These are phyloP conservation scores for Podila clonocystis DNA, from an alignment of 192 early-diverging fungal species.

Conservation along the genomic window DNA sequence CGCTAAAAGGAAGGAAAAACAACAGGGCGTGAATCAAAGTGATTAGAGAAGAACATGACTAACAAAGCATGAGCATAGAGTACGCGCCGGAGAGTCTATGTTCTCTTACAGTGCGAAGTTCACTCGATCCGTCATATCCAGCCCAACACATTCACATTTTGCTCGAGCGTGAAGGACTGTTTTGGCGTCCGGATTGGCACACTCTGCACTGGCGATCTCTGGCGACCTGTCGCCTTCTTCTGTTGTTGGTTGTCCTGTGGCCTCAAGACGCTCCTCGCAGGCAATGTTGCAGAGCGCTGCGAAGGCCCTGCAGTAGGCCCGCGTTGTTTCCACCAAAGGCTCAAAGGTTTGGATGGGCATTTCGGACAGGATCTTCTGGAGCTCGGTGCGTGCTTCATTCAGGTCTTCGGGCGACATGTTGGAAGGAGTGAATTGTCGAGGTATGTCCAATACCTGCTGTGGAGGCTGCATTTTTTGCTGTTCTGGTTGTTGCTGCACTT, in stretches of 20 bases:
- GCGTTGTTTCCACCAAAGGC: background rate
- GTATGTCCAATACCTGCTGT: background rate
- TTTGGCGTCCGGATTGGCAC: background rate
- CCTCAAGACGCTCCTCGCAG: background rate
- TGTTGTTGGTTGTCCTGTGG: no score
- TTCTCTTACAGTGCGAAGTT: conserved; percentile 21
- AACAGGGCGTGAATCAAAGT: background rate
- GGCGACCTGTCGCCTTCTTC: no score
- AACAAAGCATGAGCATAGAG: background rate
- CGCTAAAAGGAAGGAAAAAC: background rate
- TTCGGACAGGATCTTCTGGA: background rate
- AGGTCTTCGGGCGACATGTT: background rate
- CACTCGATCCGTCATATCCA: conserved; percentile 17
- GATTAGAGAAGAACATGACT: background rate
- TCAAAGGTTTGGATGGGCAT: background rate
- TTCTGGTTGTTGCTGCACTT: background rate
- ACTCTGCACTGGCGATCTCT: background rate
- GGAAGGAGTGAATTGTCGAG: background rate
- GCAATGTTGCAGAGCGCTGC: background rate
- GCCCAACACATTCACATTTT: conserved; percentile 1
- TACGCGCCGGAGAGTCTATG: background rate
- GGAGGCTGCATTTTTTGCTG: background rate
- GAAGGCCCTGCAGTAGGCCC: background rate
- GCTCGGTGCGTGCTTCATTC: background rate
- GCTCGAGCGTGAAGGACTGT: conserved; percentile 1